Evolutionary conservation across 192 early-diverging fungal genomes (phyloP), one percentile per base, ranked within the genome.

Genomic region (Lobosporangium transversale): DNA sequence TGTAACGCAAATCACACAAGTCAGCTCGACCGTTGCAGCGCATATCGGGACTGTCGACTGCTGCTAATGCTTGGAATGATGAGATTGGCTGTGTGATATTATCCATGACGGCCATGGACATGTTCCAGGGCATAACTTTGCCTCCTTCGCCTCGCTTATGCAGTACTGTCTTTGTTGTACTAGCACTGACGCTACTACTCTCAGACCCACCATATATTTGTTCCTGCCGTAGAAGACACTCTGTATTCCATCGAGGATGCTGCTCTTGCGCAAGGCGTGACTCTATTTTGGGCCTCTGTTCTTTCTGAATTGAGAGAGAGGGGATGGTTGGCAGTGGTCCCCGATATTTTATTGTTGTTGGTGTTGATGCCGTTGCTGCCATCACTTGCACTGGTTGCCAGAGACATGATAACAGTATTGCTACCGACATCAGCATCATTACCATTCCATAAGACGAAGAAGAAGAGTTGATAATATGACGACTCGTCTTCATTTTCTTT

Each of bases 1-100:
- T 65, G 43, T 79, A 82, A 20, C 76, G 37, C 17, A 82, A 68
- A 56, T 82, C 70, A 49, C 81, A 82, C 9, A 82, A 35, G 31
- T 74, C 66, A 11, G 64, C 48, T 14, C 65, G 36, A 15, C 76
- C 81, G 31, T 82, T 82, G 45, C 81, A 82, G 29, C 49, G 40
- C 64, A 82, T 76, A 40, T 42, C 36, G n/a, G 73, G 42, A 24
- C 51, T 62, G 23, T 76, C 58, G 17, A 62, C 73, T 15, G 50
- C 73, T 0, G 71, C 70, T n/a, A 64, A 35, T 31, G 44, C n/a
- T 21, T 45, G 60, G 37, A 57, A 23, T 3, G 53, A 31, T 0
- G 33, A 18, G 5, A 42, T 14, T 1, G 66, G 66, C 1, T 53
- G 1, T 4, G 55, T 29, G 20, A 43, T 53, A 3, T 58, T 49